Evolutionary conservation across 2,329 filamentous ascomycete species (phyloP).

Genomic region (Diplodia seriata): DNA sequence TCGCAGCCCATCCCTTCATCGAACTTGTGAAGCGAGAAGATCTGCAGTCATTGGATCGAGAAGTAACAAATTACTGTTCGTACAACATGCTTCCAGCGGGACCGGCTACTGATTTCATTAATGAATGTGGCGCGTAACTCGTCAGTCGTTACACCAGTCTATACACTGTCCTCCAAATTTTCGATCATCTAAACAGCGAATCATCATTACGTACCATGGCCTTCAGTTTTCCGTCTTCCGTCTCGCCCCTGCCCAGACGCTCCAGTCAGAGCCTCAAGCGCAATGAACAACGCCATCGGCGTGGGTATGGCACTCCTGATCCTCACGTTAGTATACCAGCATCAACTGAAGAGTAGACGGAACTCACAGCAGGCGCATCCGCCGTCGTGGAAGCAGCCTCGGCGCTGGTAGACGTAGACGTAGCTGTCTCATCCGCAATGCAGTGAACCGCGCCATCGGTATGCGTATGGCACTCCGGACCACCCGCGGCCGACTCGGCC

Average conservation of each 20-base stretch:
- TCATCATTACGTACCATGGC: background rate
- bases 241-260: too few species aligned
- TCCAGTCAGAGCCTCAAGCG: background rate
- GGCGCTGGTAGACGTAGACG: slow-evolving; percentile 1
- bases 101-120: background rate
- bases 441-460: slow-evolving; percentile 31
- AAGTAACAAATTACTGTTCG: too few species aligned
- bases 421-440: slow-evolving; percentile 4
- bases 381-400: slow-evolving; percentile 6
- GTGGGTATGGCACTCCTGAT: slow-evolving; percentile 26
- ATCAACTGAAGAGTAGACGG: background rate
- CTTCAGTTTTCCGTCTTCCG: background rate
- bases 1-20: too few species aligned
- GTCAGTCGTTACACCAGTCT: background rate
- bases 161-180: background rate
- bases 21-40: too few species aligned
- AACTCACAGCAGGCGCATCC: slow-evolving; percentile 6
- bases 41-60: too few species aligned
- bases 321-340: background rate
- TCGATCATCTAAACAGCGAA: background rate
- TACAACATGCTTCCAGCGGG: too few species aligned
- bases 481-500: background rate
- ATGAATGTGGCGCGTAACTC: background rate
- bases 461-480: slow-evolving; percentile 27
- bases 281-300: slow-evolving; percentile 23